Conservation (phyloP, 1,284 basidiomycete genomes). For the Sanghuangporus sanghuang region DNA sequence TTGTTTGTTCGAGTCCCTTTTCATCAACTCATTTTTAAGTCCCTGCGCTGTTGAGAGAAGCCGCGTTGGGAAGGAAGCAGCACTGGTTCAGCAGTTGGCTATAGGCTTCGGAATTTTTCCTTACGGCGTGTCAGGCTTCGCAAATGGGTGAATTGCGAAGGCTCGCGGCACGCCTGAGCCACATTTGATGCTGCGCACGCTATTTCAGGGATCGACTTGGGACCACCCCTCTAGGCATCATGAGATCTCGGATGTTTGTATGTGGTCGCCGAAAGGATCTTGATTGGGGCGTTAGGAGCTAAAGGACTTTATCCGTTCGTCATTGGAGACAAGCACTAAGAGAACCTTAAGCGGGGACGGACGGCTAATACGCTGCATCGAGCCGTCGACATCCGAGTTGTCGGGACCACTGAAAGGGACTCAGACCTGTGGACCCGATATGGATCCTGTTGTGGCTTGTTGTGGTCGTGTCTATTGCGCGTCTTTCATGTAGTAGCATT, state of each 20-base stretch:
- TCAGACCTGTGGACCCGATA: not conserved
- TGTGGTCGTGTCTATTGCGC: not conserved
- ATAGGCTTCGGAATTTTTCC: not conserved
- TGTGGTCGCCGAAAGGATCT: not conserved
- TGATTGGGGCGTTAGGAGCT: not conserved
- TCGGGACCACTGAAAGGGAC: too few relatives aligned
- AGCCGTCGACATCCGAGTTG: too few relatives aligned
- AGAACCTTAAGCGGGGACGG: not conserved
- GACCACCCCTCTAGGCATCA: not conserved
- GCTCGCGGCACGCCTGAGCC: not conserved
- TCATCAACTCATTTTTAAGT: constrained; percentile 1
- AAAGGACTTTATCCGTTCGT: not conserved
- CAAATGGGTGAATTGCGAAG: not conserved
- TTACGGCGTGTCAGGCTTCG: not conserved
- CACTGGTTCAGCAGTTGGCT: not conserved
- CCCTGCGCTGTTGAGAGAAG: not conserved
- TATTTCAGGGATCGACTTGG: constrained; percentile 2
- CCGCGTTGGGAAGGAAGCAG: not conserved
- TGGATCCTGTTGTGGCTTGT: not conserved
- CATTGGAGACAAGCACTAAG: not conserved
- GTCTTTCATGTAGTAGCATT: not conserved
- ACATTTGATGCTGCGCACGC: not conserved
- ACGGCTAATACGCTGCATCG: not conserved
- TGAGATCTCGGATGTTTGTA: constrained; percentile 1
- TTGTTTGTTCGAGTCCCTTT: not conserved